phyloP scores from a whole-genome alignment of 2,329 filamentous ascomycete genomes.

The Curvularia eragrostidis region DNA sequence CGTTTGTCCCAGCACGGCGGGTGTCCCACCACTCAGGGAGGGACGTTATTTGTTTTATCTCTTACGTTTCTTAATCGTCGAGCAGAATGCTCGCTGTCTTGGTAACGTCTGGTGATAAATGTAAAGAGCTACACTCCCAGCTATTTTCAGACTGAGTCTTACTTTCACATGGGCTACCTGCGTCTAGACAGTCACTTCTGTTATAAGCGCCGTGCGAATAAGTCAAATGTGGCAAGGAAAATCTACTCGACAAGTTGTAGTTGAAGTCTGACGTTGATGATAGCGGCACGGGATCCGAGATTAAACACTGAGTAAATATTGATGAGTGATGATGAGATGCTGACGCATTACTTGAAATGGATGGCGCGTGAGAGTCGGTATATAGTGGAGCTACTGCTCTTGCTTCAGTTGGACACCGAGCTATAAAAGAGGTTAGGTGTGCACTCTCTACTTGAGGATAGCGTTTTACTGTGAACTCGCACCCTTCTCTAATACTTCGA shows the following conservation, averaged over 20 bases:
- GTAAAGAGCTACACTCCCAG: slow-evolving; percentile 14
- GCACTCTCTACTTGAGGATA: slow-evolving; percentile 4
- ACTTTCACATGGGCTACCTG: background rate
- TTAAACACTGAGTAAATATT: slow-evolving; percentile 3
- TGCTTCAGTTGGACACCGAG: slow-evolving; percentile 1
- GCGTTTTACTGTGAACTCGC: slow-evolving; percentile 6
- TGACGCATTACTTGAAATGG: slow-evolving; percentile 3
- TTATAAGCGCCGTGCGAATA: background rate
- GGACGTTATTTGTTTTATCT: too few species aligned
- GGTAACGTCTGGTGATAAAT: slow-evolving; percentile 17
- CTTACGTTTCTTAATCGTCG: slow-evolving; percentile 2
- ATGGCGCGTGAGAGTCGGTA: background rate
- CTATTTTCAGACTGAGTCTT: slow-evolving; percentile 6
- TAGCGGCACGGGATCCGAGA: background rate
- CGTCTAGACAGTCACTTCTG: background rate
- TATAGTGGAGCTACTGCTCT: slow-evolving; percentile 3
- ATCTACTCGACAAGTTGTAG: background rate
- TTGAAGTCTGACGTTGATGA: background rate
- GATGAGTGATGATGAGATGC: slow-evolving; percentile 3
- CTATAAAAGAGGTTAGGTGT: slow-evolving; percentile 15
- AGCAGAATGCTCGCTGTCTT: background rate
- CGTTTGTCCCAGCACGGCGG: too few species aligned
- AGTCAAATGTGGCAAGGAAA: background rate
- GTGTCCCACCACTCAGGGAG: too few species aligned
- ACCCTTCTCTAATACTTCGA: slow-evolving; percentile 16